These are phyloP conservation scores for Ophiostoma triangulosporum DNA, from an alignment of 2,329 filamentous ascomycete genomes.

Conservation along the genomic window DNA sequence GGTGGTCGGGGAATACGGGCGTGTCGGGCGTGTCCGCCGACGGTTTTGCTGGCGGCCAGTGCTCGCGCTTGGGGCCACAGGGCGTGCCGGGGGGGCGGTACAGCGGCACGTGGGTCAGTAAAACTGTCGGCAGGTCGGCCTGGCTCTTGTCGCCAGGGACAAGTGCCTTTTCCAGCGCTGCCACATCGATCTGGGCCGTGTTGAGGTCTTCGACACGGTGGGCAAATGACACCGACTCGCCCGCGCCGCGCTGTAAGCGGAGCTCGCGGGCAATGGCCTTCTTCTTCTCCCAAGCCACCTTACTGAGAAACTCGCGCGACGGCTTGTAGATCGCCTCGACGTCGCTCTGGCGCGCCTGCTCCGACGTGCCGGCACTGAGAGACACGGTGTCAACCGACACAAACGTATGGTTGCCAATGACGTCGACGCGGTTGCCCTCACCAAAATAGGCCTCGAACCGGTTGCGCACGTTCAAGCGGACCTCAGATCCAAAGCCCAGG, in stretches of 20 bases:
- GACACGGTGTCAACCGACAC: conserved; percentile 85
- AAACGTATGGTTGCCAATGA: conserved; percentile 90
- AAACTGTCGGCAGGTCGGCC: conserved; percentile 66
- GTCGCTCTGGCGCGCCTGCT: conserved; percentile 36
- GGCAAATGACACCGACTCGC: conserved; percentile 38
- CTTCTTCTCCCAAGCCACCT: conserved; percentile 49
- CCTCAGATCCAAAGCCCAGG: conserved; percentile 74
- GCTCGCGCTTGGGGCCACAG: conserved; percentile 77
- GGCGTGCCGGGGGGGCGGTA: conserved; percentile 72
- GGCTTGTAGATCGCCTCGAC: conserved; percentile 58
- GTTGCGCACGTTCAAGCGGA: conserved; percentile 67
- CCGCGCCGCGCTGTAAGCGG: conserved; percentile 46
- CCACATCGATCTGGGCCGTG: conserved; percentile 27
- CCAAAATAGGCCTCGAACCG: conserved; percentile 84
- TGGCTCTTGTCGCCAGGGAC: conserved; percentile 22
- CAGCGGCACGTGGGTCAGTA: conserved; percentile 83
- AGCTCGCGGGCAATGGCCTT: conserved; percentile 59
- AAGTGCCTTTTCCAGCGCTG: neutral
- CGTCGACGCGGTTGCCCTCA: conserved; percentile 76
- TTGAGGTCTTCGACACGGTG: conserved; percentile 47
- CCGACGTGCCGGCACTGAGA: conserved; percentile 55
- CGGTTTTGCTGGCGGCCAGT: conserved; percentile 57
- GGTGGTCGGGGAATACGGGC: conserved; percentile 47
- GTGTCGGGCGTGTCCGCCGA: conserved; percentile 26
- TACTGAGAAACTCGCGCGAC: conserved; percentile 60